Evolutionary conservation across 2,329 filamentous ascomycete species (phyloP).

Genomic region (Verticillium dahliae): DNA sequence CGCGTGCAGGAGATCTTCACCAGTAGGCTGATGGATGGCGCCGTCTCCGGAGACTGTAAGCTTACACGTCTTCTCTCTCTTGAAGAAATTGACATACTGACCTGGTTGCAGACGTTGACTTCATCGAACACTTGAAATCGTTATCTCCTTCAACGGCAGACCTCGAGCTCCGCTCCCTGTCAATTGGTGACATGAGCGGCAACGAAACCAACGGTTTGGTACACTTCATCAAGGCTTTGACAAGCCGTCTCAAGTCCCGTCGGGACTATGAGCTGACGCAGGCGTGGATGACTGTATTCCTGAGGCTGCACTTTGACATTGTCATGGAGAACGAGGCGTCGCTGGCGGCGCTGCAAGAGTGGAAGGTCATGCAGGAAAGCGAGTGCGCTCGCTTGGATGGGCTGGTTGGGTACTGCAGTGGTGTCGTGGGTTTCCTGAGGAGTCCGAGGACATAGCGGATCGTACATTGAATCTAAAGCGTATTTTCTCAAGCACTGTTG

Average conservation of each 20-base stretch:
- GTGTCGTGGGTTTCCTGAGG: conserved; percentile 77
- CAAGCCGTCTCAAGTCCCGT: conserved; percentile 57
- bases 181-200: conserved; percentile 33
- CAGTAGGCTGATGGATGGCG: conserved; percentile 46
- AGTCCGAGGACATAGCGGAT: conserved; percentile 42
- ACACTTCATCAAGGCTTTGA: conserved; percentile 77
- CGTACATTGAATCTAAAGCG: neutral
- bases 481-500: neutral
- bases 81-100: too few relatives aligned
- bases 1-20: conserved; percentile 54
- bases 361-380: conserved; percentile 65
- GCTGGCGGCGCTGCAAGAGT: conserved; percentile 55
- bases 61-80: conserved; percentile 6
- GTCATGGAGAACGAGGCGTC: conserved; percentile 46
- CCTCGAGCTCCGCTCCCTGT: conserved; percentile 80
- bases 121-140: conserved; percentile 73
- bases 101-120: conserved; percentile 43
- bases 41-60: conserved; percentile 55
- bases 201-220: conserved; percentile 62
- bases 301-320: conserved; percentile 66
- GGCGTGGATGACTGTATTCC: conserved; percentile 94
- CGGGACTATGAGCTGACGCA: conserved; percentile 91
- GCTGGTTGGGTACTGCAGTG: conserved; percentile 80
- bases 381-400: conserved; percentile 67
- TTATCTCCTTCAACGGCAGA: conserved; percentile 82